phyloP scores from a whole-genome alignment of 345 rosid species.

The Odontarrhena argentea region DNA sequence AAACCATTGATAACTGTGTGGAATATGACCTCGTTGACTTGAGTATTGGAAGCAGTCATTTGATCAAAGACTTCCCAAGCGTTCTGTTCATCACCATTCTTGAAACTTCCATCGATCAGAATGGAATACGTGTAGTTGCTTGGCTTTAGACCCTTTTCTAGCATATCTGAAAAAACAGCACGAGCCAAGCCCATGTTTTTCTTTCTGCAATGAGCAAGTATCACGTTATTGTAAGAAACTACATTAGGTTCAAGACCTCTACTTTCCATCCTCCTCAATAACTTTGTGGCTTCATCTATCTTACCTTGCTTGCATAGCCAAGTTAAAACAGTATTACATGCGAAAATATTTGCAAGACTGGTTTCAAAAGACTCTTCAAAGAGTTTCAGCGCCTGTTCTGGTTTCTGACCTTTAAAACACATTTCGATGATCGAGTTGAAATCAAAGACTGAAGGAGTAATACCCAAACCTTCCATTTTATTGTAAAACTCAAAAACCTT shows the following conservation, averaged over 20 bases:
- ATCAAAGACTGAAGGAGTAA: slow-evolving; percentile 52
- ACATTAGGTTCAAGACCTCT: slow-evolving; percentile 48
- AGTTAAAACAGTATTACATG: slow-evolving; percentile 55
- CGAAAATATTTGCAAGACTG: slow-evolving; percentile 55
- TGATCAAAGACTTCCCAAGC: slow-evolving; percentile 57
- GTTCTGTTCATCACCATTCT: slow-evolving; percentile 45
- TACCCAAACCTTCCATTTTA: slow-evolving; percentile 59
- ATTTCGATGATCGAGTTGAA: slow-evolving; percentile 58
- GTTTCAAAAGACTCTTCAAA: slow-evolving; percentile 61
- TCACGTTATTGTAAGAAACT: slow-evolving; percentile 67
- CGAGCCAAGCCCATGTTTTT: slow-evolving; percentile 55
- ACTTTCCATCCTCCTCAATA: slow-evolving; percentile 64
- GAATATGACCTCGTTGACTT: slow-evolving; percentile 57
- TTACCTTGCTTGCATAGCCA: slow-evolving; percentile 60
- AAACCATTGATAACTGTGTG: slow-evolving; percentile 62
- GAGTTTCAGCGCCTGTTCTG: slow-evolving; percentile 53
- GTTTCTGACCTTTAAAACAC: slow-evolving; percentile 46
- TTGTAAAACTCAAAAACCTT: slow-evolving; percentile 61
- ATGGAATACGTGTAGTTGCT: slow-evolving; percentile 58
- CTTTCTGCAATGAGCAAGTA: slow-evolving; percentile 54
- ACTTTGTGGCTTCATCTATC: slow-evolving; percentile 52
- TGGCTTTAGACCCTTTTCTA: slow-evolving; percentile 57
- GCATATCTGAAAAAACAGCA: slow-evolving; percentile 51
- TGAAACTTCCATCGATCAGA: slow-evolving; percentile 69
- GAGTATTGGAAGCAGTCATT: slow-evolving; percentile 52